Evolutionary conservation across 1,284 basidiomycete species (phyloP), one percentile per base, ranked within the genome.

Genomic region (Apiotrichum veenhuisii): DNA sequence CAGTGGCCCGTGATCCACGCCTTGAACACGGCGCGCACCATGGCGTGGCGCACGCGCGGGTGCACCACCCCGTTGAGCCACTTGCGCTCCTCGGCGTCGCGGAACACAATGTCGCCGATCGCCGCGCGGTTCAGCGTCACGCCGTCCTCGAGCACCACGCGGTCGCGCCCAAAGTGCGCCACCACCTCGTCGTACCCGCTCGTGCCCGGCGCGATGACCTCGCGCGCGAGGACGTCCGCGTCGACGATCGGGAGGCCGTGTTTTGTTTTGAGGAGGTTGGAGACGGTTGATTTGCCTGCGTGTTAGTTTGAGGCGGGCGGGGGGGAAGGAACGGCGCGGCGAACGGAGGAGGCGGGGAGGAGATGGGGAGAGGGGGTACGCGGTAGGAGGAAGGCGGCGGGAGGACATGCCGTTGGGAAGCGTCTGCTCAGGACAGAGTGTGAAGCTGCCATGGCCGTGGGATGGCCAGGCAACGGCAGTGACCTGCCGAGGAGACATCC

Each of bases 61-160:
- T 98, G 95, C 2, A 95, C 85, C 65, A 98, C 93, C 4, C 78
- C 76, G 71, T 98, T 97, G 60, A 98, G 77, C 70, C 81, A 80
- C 67, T 82, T 84, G 46, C 93, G 81, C 75, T 91, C 84, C 18
- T 69, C 76, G 49, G 84, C 84, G 71, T 93, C 86, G 36, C 82
- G 83, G 78, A 98, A 98, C 41, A 97, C 84, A 64, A 96, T 85
- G 18, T 81, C 79, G 5, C 95, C 94, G 4, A 98, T 82, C 60
- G 87, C 87, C 64, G 87, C 85, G 51, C 95, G 83, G 78, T 98
- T 84, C 44, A 98, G 67, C 14, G 80, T 79, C 7, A 62, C 49
- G 7, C 91, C 90, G 70, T 91, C 85, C 4, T 80, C 65, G 2
- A 81, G 78, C 17, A 97, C 80, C 3, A 93, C 79, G 7, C 71